These are phyloP conservation scores for Paramecium primaurelia DNA, from an alignment of 73 alveolate species.

Conservation along the genomic window DNA sequence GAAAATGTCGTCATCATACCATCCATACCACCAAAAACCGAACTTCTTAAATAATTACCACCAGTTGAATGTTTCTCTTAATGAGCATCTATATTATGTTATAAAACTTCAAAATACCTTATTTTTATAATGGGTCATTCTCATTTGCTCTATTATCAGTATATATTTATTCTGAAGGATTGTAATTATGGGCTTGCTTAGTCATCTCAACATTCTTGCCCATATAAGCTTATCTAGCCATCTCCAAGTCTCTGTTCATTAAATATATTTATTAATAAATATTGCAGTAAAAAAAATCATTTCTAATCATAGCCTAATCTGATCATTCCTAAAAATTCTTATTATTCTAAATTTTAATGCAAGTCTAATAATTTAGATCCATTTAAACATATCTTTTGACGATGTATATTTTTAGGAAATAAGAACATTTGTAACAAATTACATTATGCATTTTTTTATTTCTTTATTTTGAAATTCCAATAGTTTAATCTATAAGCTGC, in stretches of 20 bases:
- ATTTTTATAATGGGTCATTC: conserved; percentile 5
- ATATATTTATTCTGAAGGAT: background rate
- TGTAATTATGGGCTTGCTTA: conserved; percentile 1
- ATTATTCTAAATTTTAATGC: background rate
- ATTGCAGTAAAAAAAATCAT: background rate
- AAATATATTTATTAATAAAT: background rate
- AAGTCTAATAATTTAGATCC: background rate
- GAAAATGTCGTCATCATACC: conserved; percentile 61
- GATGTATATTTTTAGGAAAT: background rate
- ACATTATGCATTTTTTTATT: background rate
- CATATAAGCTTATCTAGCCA: conserved; percentile 55
- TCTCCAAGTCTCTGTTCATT: conserved; percentile 36
- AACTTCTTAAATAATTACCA: conserved; percentile 50
- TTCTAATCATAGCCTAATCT: background rate
- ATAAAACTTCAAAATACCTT: background rate
- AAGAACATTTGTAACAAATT: background rate
- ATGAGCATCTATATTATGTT: background rate
- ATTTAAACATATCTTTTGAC: background rate
- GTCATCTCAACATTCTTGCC: conserved; percentile 40
- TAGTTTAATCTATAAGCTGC: background rate
- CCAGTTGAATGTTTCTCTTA: conserved; percentile 33
- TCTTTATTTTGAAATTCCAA: background rate
- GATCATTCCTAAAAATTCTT: background rate
- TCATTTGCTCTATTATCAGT: background rate
- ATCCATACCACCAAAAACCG: conserved; percentile 64